Evolutionary conservation across 2,329 filamentous ascomycete genomes (phyloP), one percentile per base, ranked within the genome.

Genomic region (Myriosclerotinia scirpicola): DNA sequence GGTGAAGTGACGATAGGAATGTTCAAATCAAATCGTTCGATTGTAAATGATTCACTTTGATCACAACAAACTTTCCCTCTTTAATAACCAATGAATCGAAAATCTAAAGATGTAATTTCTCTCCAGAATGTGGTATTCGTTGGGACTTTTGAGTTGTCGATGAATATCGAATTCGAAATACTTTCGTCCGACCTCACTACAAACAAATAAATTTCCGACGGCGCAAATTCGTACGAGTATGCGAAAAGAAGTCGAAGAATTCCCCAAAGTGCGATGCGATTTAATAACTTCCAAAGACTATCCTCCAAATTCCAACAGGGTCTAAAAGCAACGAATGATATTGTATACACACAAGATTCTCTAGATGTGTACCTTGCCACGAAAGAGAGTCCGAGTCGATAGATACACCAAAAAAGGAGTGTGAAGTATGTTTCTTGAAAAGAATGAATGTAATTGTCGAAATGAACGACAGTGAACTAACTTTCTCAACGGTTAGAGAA

Each of bases 341-440:
- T 40, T 12, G 56, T 48, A 60, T 48, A 40, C 20, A 60, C 56
- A 48, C 56, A 60, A 60, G 20, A 8, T 40, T 38, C 46, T 34
- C 36, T 17, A 3, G 1, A 30, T 34, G 59, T 62, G 59, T 62
- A 30, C 46, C 59, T 62, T 53, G 59, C 36, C 59, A 62, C 59
- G 46, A 53, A 30, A 7, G 59, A 54, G 46, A 40, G 44, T 15
- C 6, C 22, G n/a, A 26, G 36, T 15, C 3, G 20, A 55, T 1
- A 3, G 30, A 20, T 9, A n/a, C 36, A 30, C 30, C 5, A 59
- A 65, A 59, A 59, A 65, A 59, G 1, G 61, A 64, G 61, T 14
- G 48, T 46, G 61, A 64, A 59, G 42, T 40, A 65, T 60, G 42
- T 64, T 46, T 55, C 54, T 52, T 12, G n/a, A 40, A 42, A n/a